phyloP scores from a whole-genome alignment of 2,329 filamentous ascomycete species.

The Cordyceps fumosorosea region DNA sequence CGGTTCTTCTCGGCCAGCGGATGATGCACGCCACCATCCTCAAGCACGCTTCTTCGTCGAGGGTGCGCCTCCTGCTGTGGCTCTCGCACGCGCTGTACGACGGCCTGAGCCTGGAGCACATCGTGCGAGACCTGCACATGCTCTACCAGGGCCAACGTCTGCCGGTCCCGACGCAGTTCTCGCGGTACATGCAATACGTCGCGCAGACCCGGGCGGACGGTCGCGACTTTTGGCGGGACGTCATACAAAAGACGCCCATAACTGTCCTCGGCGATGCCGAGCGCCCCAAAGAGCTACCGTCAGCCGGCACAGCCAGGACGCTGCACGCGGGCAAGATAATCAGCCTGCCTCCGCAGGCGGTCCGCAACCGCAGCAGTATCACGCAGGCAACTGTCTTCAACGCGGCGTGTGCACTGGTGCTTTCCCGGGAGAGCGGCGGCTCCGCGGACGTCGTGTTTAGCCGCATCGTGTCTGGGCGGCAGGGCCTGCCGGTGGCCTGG shows the following conservation, averaged over 20 bases:
- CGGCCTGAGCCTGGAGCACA: background rate
- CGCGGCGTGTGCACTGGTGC: slow-evolving; percentile 11
- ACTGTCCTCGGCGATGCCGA: background rate
- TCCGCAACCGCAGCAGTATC: slow-evolving; percentile 8
- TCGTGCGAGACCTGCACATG: background rate
- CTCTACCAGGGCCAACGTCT: background rate
- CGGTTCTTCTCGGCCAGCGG: background rate
- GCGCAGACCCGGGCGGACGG: background rate
- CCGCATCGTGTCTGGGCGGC: slow-evolving; percentile 17
- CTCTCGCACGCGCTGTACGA: background rate
- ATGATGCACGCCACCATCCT: background rate
- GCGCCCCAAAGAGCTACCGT: too few species aligned
- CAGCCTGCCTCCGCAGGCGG: slow-evolving; percentile 6
- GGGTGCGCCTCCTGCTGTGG: background rate
- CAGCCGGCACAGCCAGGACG: background rate
- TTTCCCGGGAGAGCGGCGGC: background rate
- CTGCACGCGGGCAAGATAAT: background rate
- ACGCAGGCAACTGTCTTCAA: slow-evolving; percentile 15
- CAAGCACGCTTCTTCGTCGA: background rate
- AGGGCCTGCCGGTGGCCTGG: slow-evolving; percentile 10
- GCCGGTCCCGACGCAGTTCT: background rate
- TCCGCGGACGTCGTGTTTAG: slow-evolving; percentile 17
- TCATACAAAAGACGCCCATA: background rate
- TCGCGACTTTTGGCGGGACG: background rate
- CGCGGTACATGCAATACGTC: background rate